phyloP scores from a whole-genome alignment of 1,139 yeast species.

The Blastobotrys buckinghamii region DNA sequence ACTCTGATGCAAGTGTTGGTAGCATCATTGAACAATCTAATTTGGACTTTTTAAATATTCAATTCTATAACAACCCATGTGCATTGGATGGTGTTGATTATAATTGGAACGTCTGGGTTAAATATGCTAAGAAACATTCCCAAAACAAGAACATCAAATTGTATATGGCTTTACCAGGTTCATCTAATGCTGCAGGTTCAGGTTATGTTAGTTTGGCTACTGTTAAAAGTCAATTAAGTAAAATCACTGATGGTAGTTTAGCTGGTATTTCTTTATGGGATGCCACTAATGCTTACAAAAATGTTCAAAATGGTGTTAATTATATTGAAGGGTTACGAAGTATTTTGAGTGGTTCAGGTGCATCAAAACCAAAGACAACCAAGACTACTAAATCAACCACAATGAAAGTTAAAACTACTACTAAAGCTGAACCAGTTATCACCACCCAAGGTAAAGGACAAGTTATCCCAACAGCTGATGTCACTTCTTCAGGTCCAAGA shows the following conservation, averaged over 20 bases:
- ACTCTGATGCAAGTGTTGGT: conserved; percentile 73
- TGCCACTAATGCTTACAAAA: conserved; percentile 70
- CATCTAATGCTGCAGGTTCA: conserved; percentile 58
- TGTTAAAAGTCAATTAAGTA: conserved; percentile 20
- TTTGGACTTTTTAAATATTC: conserved; percentile 83
- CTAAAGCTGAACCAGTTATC: conserved; percentile 5
- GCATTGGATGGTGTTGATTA: conserved; percentile 35
- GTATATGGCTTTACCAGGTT: conserved; percentile 47
- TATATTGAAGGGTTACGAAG: conserved; percentile 44
- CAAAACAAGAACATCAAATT: conserved; percentile 49
- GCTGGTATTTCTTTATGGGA: conserved; percentile 94
- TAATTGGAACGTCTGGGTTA: conserved; percentile 83
- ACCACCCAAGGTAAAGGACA: conserved; percentile 1
- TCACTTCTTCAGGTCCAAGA: conserved; percentile 17
- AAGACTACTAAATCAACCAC: conserved; percentile 11
- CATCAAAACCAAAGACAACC: neutral
- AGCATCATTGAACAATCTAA: conserved; percentile 53
- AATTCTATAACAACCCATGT: conserved; percentile 91
- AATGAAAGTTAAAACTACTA: conserved; percentile 7
- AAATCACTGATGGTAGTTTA: conserved; percentile 45
- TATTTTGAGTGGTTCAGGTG: conserved; percentile 20
- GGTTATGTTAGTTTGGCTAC: conserved; percentile 45
- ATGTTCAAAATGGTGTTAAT: conserved; percentile 36
- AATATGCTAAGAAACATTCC: conserved; percentile 54
- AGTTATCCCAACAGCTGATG: conserved; percentile 2